phyloP scores from a whole-genome alignment of 2,329 filamentous ascomycete species.

The Metarhizium robertsii region DNA sequence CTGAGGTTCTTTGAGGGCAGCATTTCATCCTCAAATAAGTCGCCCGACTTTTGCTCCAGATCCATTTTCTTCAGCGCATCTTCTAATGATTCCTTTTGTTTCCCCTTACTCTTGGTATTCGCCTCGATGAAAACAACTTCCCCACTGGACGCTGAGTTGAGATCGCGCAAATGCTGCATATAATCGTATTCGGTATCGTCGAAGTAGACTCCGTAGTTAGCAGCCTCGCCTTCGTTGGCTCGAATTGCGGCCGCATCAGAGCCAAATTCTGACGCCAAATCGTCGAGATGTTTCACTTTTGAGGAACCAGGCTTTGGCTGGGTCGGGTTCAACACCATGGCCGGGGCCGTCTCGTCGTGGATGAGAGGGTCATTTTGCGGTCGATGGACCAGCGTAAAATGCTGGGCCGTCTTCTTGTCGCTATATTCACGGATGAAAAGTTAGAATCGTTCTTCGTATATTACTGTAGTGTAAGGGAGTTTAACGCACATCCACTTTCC shows the following conservation, averaged over 20 bases:
- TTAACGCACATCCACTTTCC: conserved; percentile 56
- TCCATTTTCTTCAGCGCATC: conserved; percentile 65
- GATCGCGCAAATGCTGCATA: conserved; percentile 95
- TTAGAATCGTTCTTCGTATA: conserved; percentile 6
- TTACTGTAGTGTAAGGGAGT: neutral
- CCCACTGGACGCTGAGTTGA: conserved; percentile 58
- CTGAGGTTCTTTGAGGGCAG: conserved; percentile 72
- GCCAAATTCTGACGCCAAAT: conserved; percentile 69
- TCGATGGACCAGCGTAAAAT: conserved; percentile 90
- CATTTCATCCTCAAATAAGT: conserved; percentile 63
- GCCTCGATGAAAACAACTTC: conserved; percentile 78
- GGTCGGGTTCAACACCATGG: conserved; percentile 78
- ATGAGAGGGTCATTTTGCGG: conserved; percentile 96
- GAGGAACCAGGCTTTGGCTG: conserved; percentile 28
- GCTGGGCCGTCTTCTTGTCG: conserved; percentile 85
- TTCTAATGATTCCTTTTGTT: conserved; percentile 69
- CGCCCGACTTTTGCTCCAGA: conserved; percentile 41
- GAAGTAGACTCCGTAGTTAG: conserved; percentile 85
- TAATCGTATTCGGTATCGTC: conserved; percentile 97
- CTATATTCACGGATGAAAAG: conserved; percentile 18
- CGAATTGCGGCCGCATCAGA: conserved; percentile 56
- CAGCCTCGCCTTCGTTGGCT: conserved; percentile 91
- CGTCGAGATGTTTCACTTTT: conserved; percentile 58
- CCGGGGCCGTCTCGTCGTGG: conserved; percentile 78
- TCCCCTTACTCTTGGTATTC: conserved; percentile 61